phyloP scores from a whole-genome alignment of 805 yeast species.

The Saturnispora sanitii region DNA sequence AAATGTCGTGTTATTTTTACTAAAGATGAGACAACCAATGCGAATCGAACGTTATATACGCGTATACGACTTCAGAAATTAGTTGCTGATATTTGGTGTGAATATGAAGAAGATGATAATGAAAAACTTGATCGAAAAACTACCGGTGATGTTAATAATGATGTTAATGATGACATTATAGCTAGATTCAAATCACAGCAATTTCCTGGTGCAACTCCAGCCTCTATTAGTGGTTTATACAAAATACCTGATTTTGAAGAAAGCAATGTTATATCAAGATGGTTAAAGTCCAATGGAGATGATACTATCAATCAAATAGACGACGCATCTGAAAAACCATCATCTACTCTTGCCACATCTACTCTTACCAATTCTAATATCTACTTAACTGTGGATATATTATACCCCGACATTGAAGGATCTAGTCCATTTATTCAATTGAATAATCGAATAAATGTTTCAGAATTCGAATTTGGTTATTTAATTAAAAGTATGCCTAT shows the following conservation, averaged over 20 bases:
- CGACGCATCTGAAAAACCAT: too few species aligned
- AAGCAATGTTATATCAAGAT: too few species aligned
- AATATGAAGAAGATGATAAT: not conserved
- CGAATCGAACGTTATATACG: not conserved
- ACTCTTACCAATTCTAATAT: not conserved
- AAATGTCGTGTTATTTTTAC: not conserved
- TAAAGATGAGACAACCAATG: not conserved
- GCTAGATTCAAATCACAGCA: not conserved
- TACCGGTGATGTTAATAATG: not conserved
- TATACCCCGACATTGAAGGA: not conserved
- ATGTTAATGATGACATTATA: not conserved
- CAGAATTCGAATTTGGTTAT: not conserved
- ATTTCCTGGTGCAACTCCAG: not conserved
- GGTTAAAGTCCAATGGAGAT: too few species aligned
- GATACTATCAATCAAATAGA: too few species aligned
- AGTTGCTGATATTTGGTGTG: not conserved
- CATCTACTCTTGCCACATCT: not conserved
- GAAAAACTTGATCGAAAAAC: too few species aligned
- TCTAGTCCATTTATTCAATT: conserved; percentile 9
- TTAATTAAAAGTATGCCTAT: not conserved
- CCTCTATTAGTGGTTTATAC: not conserved
- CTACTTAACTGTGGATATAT: conserved; percentile 1
- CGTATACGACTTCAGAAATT: not conserved
- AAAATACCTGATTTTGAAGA: too few species aligned
- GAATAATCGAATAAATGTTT: not conserved